Conservation (phyloP, 805 yeast genomes). For the Saccharomycopsis sp. region DNA sequence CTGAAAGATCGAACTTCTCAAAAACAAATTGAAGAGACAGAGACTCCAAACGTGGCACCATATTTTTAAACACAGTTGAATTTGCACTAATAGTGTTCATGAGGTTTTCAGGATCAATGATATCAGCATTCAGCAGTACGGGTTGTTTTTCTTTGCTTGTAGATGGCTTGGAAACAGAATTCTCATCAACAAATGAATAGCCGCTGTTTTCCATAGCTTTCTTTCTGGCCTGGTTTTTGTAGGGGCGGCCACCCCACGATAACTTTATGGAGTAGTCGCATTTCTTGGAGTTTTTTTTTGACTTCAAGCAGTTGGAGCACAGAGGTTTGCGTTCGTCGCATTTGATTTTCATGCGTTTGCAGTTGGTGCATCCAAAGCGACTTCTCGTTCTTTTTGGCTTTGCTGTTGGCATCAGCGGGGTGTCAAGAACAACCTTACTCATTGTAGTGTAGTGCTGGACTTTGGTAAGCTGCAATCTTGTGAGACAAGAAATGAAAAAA, state of each 20-base stretch:
- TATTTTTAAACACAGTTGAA: neutral
- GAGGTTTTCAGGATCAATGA: neutral
- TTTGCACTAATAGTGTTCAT: neutral
- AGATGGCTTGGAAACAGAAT: neutral
- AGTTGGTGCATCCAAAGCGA: conserved; percentile 28
- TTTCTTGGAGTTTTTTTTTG: conserved; percentile 25
- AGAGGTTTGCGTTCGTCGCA: conserved; percentile 64
- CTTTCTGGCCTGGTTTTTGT: conserved; percentile 32
- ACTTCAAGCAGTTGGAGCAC: conserved; percentile 50
- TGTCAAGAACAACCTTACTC: neutral
- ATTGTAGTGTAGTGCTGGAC: neutral
- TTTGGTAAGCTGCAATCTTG: conserved; percentile 26
- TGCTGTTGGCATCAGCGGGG: neutral
- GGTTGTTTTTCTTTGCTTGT: too few species aligned
- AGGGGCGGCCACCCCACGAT: conserved; percentile 74
- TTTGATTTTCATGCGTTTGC: conserved; percentile 56
- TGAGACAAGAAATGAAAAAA: conserved; percentile 38
- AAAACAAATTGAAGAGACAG: neutral
- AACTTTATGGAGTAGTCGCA: conserved; percentile 63
- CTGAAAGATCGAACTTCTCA: neutral
- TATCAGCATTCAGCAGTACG: neutral
- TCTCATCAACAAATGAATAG: neutral
- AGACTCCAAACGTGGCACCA: neutral
- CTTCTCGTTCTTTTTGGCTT: conserved; percentile 14
- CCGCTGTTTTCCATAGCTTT: conserved; percentile 21